These are phyloP conservation scores for Elsinoe arachidis DNA, from an alignment of 2,329 filamentous ascomycete genomes.

Conservation along the genomic window DNA sequence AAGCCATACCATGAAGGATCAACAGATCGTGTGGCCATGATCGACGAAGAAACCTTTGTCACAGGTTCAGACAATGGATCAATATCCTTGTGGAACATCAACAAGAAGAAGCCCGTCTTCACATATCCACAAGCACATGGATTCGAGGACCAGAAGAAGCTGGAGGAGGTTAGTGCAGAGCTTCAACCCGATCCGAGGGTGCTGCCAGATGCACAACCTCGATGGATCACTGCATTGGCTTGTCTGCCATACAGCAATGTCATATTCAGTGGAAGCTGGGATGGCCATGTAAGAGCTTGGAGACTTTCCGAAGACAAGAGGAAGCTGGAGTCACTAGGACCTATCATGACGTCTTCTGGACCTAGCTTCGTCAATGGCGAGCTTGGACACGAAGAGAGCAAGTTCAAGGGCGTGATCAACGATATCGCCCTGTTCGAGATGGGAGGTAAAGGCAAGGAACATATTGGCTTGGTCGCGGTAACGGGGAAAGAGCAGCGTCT, in stretches of 20 bases:
- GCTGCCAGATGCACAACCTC: conserved; percentile 47
- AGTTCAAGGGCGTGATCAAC: conserved; percentile 71
- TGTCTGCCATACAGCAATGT: conserved; percentile 86
- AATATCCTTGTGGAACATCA: conserved; percentile 75
- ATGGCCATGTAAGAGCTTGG: conserved; percentile 81
- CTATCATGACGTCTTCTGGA: conserved; percentile 33
- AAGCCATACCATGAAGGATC: conserved; percentile 62
- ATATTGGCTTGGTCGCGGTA: conserved; percentile 75
- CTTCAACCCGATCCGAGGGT: conserved; percentile 41
- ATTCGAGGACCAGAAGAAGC: conserved; percentile 60
- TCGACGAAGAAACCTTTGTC: conserved; percentile 81
- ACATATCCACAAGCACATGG: conserved; percentile 77
- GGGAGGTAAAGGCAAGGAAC: conserved; percentile 62
- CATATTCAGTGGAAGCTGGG: conserved; percentile 88
- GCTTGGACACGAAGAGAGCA: conserved; percentile 19
- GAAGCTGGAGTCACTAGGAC: conserved; percentile 63
- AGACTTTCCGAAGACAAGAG: conserved; percentile 73
- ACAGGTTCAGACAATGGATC: conserved; percentile 89
- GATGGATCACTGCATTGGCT: conserved; percentile 83
- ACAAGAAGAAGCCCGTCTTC: conserved; percentile 91
- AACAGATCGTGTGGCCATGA: conserved; percentile 83
- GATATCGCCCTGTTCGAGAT: conserved; percentile 81
- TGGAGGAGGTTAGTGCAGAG: conserved; percentile 67
- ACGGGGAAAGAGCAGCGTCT: conserved; percentile 79
- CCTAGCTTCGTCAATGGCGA: conserved; percentile 19